Evolutionary conservation across 306 rosid species (phyloP).

Genomic region (Pyrus communis): DNA sequence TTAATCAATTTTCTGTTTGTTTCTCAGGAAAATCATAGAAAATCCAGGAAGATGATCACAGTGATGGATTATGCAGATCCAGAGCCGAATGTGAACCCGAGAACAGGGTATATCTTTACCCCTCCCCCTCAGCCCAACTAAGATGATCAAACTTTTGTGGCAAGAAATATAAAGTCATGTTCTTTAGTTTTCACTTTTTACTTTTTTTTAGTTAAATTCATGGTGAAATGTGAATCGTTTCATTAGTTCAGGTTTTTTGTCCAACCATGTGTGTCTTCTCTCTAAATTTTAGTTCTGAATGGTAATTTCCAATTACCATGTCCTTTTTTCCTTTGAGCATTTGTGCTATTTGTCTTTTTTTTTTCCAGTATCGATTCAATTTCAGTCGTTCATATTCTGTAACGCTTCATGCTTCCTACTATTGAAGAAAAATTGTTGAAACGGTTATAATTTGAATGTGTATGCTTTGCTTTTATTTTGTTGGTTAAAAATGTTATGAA

Average conservation of each 20-base stretch:
- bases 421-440: not conserved
- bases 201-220: not conserved
- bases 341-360: too few relatives aligned
- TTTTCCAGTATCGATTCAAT: too few relatives aligned
- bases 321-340: not conserved
- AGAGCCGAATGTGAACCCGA: conserved; percentile 65
- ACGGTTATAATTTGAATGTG: not conserved
- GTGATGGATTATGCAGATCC: conserved; percentile 66
- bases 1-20: not conserved
- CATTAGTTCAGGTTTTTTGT: not conserved
- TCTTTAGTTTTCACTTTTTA: not conserved
- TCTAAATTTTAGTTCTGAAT: not conserved
- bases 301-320: not conserved
- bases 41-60: conserved; percentile 14
- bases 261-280: not conserved
- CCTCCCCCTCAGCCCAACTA: conserved; percentile 35
- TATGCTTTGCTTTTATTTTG: too few relatives aligned
- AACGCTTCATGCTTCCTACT: too few relatives aligned
- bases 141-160: conserved; percentile 1
- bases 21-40: conserved; percentile 21
- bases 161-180: not conserved
- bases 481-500: too few relatives aligned
- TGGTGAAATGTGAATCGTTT: not conserved
- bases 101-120: conserved; percentile 27
- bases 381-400: rapidly evolving